phyloP scores from a whole-genome alignment of 768 basidiomycete genomes.

The Termitomyces sp. region DNA sequence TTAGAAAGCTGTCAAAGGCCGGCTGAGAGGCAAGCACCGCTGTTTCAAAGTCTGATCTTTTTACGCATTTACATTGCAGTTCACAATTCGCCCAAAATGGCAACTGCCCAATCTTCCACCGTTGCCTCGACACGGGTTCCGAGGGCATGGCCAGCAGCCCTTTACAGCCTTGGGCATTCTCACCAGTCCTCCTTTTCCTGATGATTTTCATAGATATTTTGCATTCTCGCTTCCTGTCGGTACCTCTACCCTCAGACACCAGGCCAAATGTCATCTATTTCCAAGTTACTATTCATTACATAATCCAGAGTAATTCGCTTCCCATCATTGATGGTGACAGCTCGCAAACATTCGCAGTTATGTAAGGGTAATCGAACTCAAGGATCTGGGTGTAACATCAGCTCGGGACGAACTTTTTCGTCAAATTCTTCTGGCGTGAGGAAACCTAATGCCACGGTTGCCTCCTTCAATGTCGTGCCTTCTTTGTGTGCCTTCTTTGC shows the following conservation, averaged over 20 bases:
- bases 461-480: constrained; percentile 94
- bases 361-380: constrained; percentile 21
- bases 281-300: constrained; percentile 10
- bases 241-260: background rate
- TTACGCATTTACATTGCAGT: constrained; percentile 29
- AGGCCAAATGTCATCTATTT: constrained; percentile 6
- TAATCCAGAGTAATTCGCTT: constrained; percentile 13
- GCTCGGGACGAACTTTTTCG: constrained; percentile 85
- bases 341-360: background rate
- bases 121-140: constrained; percentile 10
- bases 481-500: constrained; percentile 99
- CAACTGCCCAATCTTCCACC: constrained; percentile 17
- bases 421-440: constrained; percentile 92
- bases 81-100: constrained; percentile 26
- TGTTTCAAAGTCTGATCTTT: constrained; percentile 30
- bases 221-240: constrained; percentile 11
- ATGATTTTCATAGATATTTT: constrained; percentile 19
- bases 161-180: background rate
- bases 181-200: constrained; percentile 19
- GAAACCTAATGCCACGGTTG: constrained; percentile 84
- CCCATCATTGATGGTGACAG: constrained; percentile 9
- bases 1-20: constrained; percentile 21
- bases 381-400: constrained; percentile 72
- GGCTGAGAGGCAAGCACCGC: constrained; percentile 22
- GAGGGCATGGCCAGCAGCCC: constrained; percentile 2